Evolutionary conservation across 2,329 filamentous ascomycete genomes (phyloP).

Genomic region (Sporothrix pallida): DNA sequence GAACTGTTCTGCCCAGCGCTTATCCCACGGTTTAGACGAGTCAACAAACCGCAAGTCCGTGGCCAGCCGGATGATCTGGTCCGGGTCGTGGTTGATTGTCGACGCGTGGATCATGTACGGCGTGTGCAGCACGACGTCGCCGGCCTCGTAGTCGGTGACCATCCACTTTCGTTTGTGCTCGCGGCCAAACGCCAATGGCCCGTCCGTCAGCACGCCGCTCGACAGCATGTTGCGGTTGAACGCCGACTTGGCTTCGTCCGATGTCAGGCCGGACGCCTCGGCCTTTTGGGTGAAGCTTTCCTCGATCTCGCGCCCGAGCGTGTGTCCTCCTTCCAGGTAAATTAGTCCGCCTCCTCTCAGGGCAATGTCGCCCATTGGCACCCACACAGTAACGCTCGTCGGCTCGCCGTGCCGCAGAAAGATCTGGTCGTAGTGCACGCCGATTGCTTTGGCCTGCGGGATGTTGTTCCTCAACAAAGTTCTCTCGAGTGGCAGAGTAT

Average conservation of each 20-base stretch:
- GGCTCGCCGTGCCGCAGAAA: constrained; percentile 62
- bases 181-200: constrained; percentile 48
- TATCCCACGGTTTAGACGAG: constrained; percentile 30
- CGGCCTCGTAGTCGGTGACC: constrained; percentile 48
- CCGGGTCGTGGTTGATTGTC: constrained; percentile 59
- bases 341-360: constrained; percentile 63
- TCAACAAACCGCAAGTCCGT: constrained; percentile 64
- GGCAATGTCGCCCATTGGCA: constrained; percentile 60
- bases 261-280: constrained; percentile 54
- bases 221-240: constrained; percentile 67
- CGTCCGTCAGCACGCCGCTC: constrained; percentile 59
- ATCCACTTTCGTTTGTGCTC: constrained; percentile 45
- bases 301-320: constrained; percentile 57
- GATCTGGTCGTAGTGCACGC: constrained; percentile 66
- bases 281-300: constrained; percentile 56
- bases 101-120: constrained; percentile 60
- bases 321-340: constrained; percentile 56
- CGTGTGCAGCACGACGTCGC: constrained; percentile 50
- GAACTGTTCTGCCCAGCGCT: constrained; percentile 27
- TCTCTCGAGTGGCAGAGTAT: constrained; percentile 53
- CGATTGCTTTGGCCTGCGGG: constrained; percentile 62
- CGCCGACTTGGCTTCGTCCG: constrained; percentile 57
- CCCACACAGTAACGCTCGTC: constrained; percentile 62
- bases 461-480: constrained; percentile 63
- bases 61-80: constrained; percentile 59